Conservation (phyloP, 2,329 filamentous ascomycete genomes). For the Aspergillaceae sp. region DNA sequence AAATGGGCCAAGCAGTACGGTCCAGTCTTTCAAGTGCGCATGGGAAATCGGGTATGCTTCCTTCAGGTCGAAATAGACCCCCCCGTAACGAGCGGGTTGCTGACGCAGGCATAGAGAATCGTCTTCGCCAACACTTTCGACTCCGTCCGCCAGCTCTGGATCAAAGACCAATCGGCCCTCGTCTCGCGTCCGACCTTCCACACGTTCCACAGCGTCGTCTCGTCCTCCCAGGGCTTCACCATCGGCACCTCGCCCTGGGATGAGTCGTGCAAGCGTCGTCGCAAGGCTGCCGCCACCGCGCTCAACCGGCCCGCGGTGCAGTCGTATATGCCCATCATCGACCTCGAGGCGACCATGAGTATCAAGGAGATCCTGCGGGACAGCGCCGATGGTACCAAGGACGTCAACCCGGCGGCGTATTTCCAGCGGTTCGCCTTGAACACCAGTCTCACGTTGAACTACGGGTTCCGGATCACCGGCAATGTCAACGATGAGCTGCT, state of each 20-base stretch:
- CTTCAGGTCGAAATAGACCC: not conserved
- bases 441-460: constrained; percentile 68
- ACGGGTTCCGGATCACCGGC: constrained; percentile 66
- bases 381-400: constrained; percentile 51
- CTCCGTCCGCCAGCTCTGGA: constrained; percentile 63
- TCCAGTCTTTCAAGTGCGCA: constrained; percentile 46
- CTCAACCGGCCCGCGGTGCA: constrained; percentile 68
- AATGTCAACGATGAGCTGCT: constrained; percentile 59
- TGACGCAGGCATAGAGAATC: constrained; percentile 46
- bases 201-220: constrained; percentile 73
- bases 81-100: not conserved
- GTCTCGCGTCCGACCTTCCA: constrained; percentile 71
- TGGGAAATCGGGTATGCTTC: constrained; percentile 5
- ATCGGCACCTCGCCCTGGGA: constrained; percentile 81
- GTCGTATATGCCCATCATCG: constrained; percentile 73
- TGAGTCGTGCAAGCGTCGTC: constrained; percentile 65
- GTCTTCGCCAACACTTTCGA: constrained; percentile 73
- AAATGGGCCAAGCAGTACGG: constrained; percentile 50
- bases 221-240: constrained; percentile 67
- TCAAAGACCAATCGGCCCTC: constrained; percentile 66
- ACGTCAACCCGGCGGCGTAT: constrained; percentile 64
- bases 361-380: constrained; percentile 64
- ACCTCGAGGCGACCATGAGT: constrained; percentile 63
- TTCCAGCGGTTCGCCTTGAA: constrained; percentile 70
- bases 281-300: constrained; percentile 70